Base-by-base conservation (phyloP, 2,329 filamentous ascomycete genomes). In the Claviceps sp. region DNA sequence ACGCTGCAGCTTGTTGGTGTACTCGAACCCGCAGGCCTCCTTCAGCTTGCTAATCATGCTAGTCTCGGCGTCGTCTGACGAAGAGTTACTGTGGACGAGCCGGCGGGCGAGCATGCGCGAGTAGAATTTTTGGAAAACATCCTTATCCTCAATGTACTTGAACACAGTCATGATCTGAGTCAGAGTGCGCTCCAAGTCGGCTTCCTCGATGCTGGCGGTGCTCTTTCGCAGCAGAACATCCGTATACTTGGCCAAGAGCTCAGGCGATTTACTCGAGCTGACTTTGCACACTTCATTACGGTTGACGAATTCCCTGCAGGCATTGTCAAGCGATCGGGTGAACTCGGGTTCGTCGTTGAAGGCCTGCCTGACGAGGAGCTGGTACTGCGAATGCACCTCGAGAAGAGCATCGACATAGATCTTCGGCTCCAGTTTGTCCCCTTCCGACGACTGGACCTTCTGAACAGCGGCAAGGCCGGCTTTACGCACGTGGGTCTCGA, bases 21-120 rank as follows among this genome's bases (percentile, higher is more conserved):
- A 98, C 68, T 98, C 93, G 60, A 96, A 98, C 62, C 93, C 93
- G 64, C 93, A 97, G 0, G 93, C 91, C 65, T 98, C 93, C 74
- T 98, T 98, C 59, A 98, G 76, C 72, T 97, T 98, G 73, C 87
- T 90, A 68, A 98, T 98, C 93, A 98, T 98, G 72, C 89, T 96
- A 0, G 89, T 96, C 74, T 98, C 93, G 1, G 93, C 91, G 70
- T 98, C 93, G 60, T 95, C 90, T 2, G 90, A 96, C 3, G 93
- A 93, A 0, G 93, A 97, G 65, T 86, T 96, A 66, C 87, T 89
- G 68, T 96, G 89, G 17, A 98, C 93, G 52, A 98, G 73, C 61
- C 93, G 89, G 67, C 95, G 89, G 48, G 93, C 93, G 60, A 98
- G 74, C 84, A 95, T 95, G 56, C 90, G 87, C 2, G 91, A 95